phyloP scores from a whole-genome alignment of 805 yeast species.

The Metschnikowia cerradonensis region DNA sequence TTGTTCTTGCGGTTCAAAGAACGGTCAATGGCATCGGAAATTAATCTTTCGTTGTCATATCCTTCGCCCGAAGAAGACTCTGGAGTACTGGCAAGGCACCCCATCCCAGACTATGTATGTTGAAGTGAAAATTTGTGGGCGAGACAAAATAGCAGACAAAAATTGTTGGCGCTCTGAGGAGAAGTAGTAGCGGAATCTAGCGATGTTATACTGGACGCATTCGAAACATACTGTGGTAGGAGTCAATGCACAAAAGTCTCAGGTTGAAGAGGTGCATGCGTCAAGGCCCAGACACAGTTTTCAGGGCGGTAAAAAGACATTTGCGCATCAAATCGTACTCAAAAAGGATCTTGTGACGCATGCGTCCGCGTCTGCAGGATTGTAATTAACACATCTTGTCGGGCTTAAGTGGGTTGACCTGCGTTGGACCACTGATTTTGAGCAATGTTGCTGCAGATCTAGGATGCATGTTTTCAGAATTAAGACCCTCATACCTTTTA shows the following conservation, averaged over 20 bases:
- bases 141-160: neutral
- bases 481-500: neutral
- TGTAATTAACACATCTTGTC: neutral
- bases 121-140: neutral
- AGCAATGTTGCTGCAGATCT: neutral
- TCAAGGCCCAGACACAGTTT: neutral
- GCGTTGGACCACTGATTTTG: neutral
- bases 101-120: conserved; percentile 45
- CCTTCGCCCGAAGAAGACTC: conserved; percentile 39
- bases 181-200: neutral
- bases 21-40: conserved; percentile 64
- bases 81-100: conserved; percentile 58
- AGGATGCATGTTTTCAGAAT: neutral
- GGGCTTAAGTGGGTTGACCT: neutral
- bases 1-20: conserved; percentile 49
- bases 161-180: neutral
- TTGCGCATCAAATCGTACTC: neutral
- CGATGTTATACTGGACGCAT: neutral
- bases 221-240: neutral
- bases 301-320: neutral
- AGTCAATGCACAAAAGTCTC: neutral
- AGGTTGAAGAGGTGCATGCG: conserved; percentile 1
- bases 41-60: conserved; percentile 48
- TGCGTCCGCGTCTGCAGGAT: neutral
- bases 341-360: neutral